These are phyloP conservation scores for Linanthus parryae DNA, from an alignment of 148 eudicot species.

Conservation along the genomic window DNA sequence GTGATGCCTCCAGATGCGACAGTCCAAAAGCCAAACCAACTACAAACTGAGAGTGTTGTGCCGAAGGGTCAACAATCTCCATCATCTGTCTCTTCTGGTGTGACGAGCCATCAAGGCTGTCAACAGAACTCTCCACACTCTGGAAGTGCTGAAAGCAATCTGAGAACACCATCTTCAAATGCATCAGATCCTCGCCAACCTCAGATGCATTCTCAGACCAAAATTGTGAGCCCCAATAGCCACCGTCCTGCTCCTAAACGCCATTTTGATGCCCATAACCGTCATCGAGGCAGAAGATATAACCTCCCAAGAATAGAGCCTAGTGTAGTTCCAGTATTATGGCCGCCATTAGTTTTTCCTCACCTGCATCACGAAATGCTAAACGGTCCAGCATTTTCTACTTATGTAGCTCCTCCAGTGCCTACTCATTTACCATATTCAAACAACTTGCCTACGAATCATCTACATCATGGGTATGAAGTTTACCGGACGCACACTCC, in stretches of 20 bases:
- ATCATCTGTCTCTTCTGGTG: background rate
- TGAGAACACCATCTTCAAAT: conserved; percentile 2
- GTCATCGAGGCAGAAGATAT: background rate
- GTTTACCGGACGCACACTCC: too few relatives aligned
- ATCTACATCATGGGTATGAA: too few relatives aligned
- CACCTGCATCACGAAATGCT: too few relatives aligned
- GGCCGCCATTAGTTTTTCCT: too few relatives aligned
- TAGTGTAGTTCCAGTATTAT: too few relatives aligned
- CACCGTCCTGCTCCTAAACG: background rate
- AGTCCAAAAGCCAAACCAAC: background rate
- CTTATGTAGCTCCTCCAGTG: too few relatives aligned
- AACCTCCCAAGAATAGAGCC: too few relatives aligned
- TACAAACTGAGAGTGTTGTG: background rate
- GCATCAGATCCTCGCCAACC: background rate
- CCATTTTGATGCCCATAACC: background rate
- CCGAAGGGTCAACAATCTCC: background rate
- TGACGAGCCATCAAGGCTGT: background rate
- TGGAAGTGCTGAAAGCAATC: background rate
- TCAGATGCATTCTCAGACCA: conserved; percentile 3
- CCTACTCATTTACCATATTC: too few relatives aligned
- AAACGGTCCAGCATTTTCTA: too few relatives aligned
- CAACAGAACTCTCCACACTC: background rate
- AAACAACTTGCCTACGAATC: too few relatives aligned
- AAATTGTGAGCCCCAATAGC: background rate
- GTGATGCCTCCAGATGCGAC: background rate